Evolutionary conservation across 306 rosid species (phyloP).

Genomic region (Fragaria vesca): DNA sequence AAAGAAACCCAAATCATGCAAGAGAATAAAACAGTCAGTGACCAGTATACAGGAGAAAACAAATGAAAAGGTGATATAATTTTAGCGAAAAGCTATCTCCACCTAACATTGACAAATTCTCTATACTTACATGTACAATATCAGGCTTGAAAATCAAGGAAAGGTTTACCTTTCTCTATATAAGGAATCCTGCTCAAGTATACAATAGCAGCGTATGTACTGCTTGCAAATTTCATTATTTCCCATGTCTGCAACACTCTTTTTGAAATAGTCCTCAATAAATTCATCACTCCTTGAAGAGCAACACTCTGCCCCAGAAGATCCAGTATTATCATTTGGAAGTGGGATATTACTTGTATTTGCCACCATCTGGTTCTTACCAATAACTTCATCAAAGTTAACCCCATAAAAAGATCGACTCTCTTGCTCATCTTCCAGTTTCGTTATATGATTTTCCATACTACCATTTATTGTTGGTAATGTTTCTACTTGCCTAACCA

Average conservation of each 20-base stretch:
- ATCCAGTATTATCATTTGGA: slow-evolving; percentile 32
- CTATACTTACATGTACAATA: not conserved
- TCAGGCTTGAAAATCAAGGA: not conserved
- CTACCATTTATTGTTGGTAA: slow-evolving; percentile 30
- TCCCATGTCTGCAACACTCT: slow-evolving; percentile 55
- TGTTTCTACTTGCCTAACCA: slow-evolving; percentile 27
- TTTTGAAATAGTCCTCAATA: slow-evolving; percentile 60
- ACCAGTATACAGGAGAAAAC: not conserved
- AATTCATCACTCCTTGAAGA: slow-evolving; percentile 35
- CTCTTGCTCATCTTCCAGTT: slow-evolving; percentile 27
- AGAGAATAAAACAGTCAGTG: not conserved
- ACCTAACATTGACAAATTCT: not conserved
- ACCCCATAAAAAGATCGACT: slow-evolving; percentile 8
- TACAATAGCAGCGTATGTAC: slow-evolving; percentile 53
- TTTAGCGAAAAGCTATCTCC: not conserved
- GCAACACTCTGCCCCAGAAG: slow-evolving; percentile 27
- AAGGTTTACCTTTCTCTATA: slow-evolving; percentile 55
- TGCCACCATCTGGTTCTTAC: slow-evolving; percentile 21
- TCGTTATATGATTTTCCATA: slow-evolving; percentile 32
- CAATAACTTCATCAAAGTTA: slow-evolving; percentile 15
- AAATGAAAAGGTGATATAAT: not conserved
- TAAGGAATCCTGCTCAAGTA: slow-evolving; percentile 49
- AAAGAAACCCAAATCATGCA: not conserved
- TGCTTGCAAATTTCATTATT: slow-evolving; percentile 59
- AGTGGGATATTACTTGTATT: slow-evolving; percentile 25